Evolutionary conservation across 768 basidiomycete genomes (phyloP).

Genomic region (Crepidotus variabilis): DNA sequence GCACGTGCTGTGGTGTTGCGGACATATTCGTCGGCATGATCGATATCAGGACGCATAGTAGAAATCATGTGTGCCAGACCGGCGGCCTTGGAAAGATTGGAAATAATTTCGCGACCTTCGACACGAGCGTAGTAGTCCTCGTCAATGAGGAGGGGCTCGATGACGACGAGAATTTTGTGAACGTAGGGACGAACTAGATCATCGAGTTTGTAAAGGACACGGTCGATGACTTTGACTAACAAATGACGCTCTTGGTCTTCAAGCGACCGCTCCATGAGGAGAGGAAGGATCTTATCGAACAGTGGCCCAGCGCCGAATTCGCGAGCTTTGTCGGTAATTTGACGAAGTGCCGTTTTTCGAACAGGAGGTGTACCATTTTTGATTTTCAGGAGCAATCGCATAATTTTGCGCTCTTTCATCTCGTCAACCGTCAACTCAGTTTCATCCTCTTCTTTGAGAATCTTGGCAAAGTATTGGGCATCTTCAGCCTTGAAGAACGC

Average conservation of each 20-base stretch:
- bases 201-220: slow-evolving; percentile 97
- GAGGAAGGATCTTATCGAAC: slow-evolving; percentile 96
- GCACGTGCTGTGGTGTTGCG: slow-evolving; percentile 99
- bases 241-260: slow-evolving; percentile 99
- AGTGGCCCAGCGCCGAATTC: slow-evolving; percentile 97
- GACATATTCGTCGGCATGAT: slow-evolving; percentile 98
- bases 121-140: slow-evolving; percentile 97
- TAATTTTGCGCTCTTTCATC: slow-evolving; percentile 99
- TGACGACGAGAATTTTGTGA: slow-evolving; percentile 99
- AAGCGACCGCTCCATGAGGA: slow-evolving; percentile 96
- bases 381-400: slow-evolving; percentile 96
- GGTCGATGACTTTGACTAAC: slow-evolving; percentile 98
- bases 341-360: slow-evolving; percentile 93
- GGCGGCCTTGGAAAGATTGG: slow-evolving; percentile 96
- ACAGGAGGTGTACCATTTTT: slow-evolving; percentile 99
- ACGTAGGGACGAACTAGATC: slow-evolving; percentile 98
- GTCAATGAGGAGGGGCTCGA: slow-evolving; percentile 97
- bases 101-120: slow-evolving; percentile 98
- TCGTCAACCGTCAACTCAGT: slow-evolving; percentile 90
- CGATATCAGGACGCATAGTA: slow-evolving; percentile 99
- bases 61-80: slow-evolving; percentile 99
- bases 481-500: slow-evolving; percentile 99
- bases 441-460: slow-evolving; percentile 93
- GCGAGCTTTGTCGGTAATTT: slow-evolving; percentile 98
- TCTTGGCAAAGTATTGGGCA: slow-evolving; percentile 96